Conservation (phyloP, 257 asterid genomes). For the Phtheirospermum japonicum region DNA sequence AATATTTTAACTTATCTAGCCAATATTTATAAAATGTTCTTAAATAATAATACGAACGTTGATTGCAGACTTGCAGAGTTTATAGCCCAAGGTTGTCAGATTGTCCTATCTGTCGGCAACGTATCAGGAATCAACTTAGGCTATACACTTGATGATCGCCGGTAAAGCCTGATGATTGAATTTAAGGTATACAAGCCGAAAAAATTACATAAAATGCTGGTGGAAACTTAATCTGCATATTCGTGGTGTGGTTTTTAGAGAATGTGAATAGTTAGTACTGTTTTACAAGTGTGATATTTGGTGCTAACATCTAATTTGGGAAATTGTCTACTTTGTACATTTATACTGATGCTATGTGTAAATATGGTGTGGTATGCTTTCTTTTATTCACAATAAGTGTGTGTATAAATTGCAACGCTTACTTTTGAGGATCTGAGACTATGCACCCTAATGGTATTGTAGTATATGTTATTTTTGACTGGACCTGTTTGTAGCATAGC, state of each 20-base stretch:
- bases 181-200: neutral
- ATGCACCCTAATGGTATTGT: no score
- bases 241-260: neutral
- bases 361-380: slow-evolving; percentile 23
- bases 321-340: neutral
- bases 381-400: no score
- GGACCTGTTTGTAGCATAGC: no score
- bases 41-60: neutral
- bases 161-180: neutral
- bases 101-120: slow-evolving; percentile 74
- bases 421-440: no score
- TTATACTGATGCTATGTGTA: slow-evolving; percentile 15
- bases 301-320: slow-evolving; percentile 5
- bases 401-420: no score
- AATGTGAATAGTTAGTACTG: neutral
- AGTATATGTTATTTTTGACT: no score
- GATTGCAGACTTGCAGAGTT: slow-evolving; percentile 68
- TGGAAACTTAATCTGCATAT: neutral
- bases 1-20: neutral
- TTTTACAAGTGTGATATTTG: neutral
- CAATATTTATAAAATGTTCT: neutral
- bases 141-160: slow-evolving; percentile 40
- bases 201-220: neutral
- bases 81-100: slow-evolving; percentile 60
- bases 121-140: slow-evolving; percentile 64